Percentiles rank a stretch among this genome's conserved stretches.
Conservation (phyloP, 805 yeast genomes). For the Lachancea waltii region DNA sequence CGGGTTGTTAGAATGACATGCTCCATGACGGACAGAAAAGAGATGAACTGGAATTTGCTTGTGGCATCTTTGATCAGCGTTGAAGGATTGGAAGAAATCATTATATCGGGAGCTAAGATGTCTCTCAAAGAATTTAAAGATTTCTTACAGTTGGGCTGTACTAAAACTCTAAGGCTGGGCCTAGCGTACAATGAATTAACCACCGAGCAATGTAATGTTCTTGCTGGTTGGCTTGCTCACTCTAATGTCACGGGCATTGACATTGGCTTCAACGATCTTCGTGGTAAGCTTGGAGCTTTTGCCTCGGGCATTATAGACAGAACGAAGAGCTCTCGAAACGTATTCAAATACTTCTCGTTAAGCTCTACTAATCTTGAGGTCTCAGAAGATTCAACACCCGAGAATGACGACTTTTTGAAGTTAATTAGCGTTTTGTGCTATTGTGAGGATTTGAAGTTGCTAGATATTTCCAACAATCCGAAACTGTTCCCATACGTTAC, state of each 20-base stretch:
- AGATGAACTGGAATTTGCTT: conserved; percentile 77
- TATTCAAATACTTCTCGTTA: conserved; percentile 48
- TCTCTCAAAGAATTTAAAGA: conserved; percentile 44
- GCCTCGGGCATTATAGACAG: conserved; percentile 21
- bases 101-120: conserved; percentile 78
- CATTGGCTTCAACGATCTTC: conserved; percentile 72
- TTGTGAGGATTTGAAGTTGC: conserved; percentile 54
- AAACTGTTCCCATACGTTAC: conserved; percentile 57
- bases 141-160: conserved; percentile 56
- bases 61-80: conserved; percentile 68
- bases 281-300: conserved; percentile 31
- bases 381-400: conserved; percentile 36
- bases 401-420: conserved; percentile 27
- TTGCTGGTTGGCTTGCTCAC: conserved; percentile 53
- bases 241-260: conserved; percentile 61
- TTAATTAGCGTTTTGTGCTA: conserved; percentile 45
- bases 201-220: conserved; percentile 46
- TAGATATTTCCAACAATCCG: conserved; percentile 76
- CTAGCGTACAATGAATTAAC: conserved; percentile 70
- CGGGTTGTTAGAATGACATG: conserved; percentile 34
- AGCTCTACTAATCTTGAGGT: conserved; percentile 58
- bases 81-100: conserved; percentile 74
- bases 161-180: conserved; percentile 59
- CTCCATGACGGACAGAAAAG: conserved; percentile 44
- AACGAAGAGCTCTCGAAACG: conserved; percentile 21